Conservation (phyloP, 805 yeast genomes). For the Lachancea sp. region DNA sequence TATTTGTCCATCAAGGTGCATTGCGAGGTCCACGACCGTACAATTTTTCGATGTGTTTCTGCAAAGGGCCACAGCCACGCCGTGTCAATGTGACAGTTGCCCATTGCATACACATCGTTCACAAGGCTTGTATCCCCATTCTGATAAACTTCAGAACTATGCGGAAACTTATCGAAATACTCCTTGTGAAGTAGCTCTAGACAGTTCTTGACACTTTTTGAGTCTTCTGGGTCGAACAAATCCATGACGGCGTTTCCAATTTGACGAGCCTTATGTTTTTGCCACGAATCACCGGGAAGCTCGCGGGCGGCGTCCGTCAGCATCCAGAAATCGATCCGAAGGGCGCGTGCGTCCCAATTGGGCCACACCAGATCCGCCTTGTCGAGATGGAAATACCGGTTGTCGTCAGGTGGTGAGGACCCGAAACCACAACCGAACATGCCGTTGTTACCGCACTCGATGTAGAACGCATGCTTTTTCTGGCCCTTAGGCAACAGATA, state of each 20-base stretch:
- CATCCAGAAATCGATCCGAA: constrained; percentile 79
- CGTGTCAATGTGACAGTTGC: constrained; percentile 95
- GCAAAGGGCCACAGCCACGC: constrained; percentile 99
- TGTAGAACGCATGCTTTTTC: constrained; percentile 58
- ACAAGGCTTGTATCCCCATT: constrained; percentile 32
- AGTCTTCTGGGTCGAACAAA: constrained; percentile 67
- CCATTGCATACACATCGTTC: constrained; percentile 72
- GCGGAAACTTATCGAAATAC: constrained; percentile 59
- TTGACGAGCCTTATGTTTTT: constrained; percentile 74
- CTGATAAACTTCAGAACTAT: constrained; percentile 59
- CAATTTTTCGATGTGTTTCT: constrained; percentile 87
- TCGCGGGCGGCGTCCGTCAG: constrained; percentile 90
- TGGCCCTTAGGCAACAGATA: constrained; percentile 58
- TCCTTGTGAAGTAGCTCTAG: constrained; percentile 53
- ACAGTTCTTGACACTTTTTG: constrained; percentile 50
- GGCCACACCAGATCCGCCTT: constrained; percentile 78
- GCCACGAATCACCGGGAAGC: constrained; percentile 66
- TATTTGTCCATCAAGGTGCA: constrained; percentile 74
- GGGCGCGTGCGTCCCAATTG: constrained; percentile 68
- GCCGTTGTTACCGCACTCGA: constrained; percentile 90
- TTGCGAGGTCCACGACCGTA: constrained; percentile 94
- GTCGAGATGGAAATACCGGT: constrained; percentile 60
- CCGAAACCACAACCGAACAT: constrained; percentile 78
- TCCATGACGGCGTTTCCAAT: constrained; percentile 81
- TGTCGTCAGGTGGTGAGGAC: constrained; percentile 61